A percentile compares a stretch with the other conserved stretches of the same genome.
phyloP scores from a whole-genome alignment of 768 basidiomycete species.

The Mycena metata region DNA sequence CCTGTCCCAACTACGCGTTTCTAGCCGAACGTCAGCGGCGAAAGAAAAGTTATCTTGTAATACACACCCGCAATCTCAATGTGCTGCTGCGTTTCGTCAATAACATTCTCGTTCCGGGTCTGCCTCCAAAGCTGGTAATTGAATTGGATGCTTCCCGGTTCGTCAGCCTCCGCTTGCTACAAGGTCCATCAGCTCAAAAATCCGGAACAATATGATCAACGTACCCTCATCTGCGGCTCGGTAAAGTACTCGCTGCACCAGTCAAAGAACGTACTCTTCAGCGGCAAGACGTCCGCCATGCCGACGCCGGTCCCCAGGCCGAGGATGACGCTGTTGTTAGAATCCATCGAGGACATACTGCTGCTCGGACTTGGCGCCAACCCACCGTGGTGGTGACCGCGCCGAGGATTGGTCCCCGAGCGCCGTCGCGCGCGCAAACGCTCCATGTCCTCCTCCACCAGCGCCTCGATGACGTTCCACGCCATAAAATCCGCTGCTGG shows the following conservation, averaged over 20 bases:
- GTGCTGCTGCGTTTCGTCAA: conserved; percentile 76
- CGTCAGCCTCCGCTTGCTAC: conserved; percentile 94
- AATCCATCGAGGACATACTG: conserved; percentile 85
- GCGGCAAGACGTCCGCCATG: conserved; percentile 86
- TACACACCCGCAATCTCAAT: conserved; percentile 80
- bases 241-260: conserved; percentile 98
- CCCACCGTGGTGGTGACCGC: conserved; percentile 56
- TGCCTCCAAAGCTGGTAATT: conserved; percentile 98
- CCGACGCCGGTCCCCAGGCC: conserved; percentile 86
- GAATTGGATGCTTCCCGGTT: conserved; percentile 93
- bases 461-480: conserved; percentile 86
- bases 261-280: conserved; percentile 94
- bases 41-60: not conserved
- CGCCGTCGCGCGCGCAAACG: conserved; percentile 80
- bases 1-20: conserved; percentile 77
- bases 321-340: conserved; percentile 77
- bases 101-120: conserved; percentile 87
- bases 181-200: conserved; percentile 23
- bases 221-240: conserved; percentile 98
- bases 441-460: conserved; percentile 97
- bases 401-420: conserved; percentile 55
- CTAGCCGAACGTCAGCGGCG: conserved; percentile 50
- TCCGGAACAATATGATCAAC: conserved; percentile 39
- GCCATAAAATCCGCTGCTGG: conserved; percentile 70
- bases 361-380: conserved; percentile 76